Percentiles rank a stretch among this genome's conserved stretches.
Evolutionary conservation across 2,329 filamentous ascomycete genomes (phyloP).

Genomic region (Cladosporium sphaerospermum): DNA sequence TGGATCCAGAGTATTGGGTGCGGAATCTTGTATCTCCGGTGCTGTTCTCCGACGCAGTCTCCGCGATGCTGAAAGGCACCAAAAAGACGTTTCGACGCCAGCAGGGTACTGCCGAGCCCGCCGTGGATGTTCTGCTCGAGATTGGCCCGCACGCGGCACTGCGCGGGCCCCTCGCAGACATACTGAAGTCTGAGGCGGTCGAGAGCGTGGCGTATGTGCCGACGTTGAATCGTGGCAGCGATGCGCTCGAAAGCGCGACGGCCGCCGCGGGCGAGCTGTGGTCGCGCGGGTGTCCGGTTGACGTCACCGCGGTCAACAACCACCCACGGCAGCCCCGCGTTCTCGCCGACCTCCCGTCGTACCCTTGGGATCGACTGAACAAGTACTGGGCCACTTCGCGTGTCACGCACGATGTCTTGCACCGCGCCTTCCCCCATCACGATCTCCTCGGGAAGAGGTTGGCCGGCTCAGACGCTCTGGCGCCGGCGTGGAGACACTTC

Average conservation of each 20-base stretch:
- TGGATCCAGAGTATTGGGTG: neutral
- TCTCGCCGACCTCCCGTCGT: neutral
- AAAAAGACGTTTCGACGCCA: neutral
- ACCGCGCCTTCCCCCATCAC: constrained; percentile 26
- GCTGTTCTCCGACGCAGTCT: neutral
- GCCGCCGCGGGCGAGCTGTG: neutral
- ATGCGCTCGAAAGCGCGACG: neutral
- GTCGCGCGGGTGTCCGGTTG: neutral
- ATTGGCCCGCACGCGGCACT: constrained; percentile 5
- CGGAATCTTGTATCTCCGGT: constrained; percentile 3
- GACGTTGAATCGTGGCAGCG: neutral
- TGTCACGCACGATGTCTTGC: neutral
- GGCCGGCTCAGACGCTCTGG: neutral
- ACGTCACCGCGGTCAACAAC: neutral
- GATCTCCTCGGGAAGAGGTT: constrained; percentile 41
- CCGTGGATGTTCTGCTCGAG: constrained; percentile 1
- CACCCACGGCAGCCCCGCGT: neutral
- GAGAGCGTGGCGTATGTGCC: neutral
- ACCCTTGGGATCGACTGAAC: constrained; percentile 10
- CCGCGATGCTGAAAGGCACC: neutral
- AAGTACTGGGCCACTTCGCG: constrained; percentile 12
- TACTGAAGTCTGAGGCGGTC: neutral
- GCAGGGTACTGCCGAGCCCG: neutral
- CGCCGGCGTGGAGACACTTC: neutral
- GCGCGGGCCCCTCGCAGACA: neutral